These are phyloP conservation scores for Syzygium grande DNA, from an alignment of 345 rosid genomes.

Conservation along the genomic window DNA sequence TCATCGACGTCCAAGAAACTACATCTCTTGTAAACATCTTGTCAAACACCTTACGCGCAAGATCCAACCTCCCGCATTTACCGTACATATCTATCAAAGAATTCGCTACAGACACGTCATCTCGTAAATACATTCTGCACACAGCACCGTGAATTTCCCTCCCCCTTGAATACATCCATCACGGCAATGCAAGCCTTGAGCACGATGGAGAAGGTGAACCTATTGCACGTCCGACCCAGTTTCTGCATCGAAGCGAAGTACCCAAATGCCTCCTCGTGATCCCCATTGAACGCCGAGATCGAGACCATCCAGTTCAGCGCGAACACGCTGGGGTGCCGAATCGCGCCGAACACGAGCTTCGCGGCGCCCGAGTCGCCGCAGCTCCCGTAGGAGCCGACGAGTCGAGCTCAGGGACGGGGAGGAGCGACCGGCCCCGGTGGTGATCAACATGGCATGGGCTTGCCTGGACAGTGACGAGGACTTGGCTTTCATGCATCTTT, in stretches of 20 bases:
- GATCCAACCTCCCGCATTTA: slow-evolving; percentile 20
- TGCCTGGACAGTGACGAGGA: slow-evolving; percentile 23
- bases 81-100: slow-evolving; percentile 33
- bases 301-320: slow-evolving; percentile 45
- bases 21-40: slow-evolving; percentile 23
- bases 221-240: slow-evolving; percentile 15
- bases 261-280: slow-evolving; percentile 24
- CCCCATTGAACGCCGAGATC: slow-evolving; percentile 25
- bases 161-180: slow-evolving; percentile 31
- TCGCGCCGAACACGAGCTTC: slow-evolving; percentile 12
- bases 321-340: slow-evolving; percentile 19
- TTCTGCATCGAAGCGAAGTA: slow-evolving; percentile 25
- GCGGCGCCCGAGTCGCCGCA: slow-evolving; percentile 29
- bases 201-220: slow-evolving; percentile 32
- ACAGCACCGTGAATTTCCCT: slow-evolving; percentile 27
- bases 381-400: slow-evolving; percentile 33
- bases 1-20: slow-evolving; percentile 46
- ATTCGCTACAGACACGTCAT: slow-evolving; percentile 18
- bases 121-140: slow-evolving; percentile 12
- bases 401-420: slow-evolving; percentile 13
- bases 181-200: slow-evolving; percentile 43
- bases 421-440: slow-evolving; percentile 8
- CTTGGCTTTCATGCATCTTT: slow-evolving; percentile 29
- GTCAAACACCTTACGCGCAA: slow-evolving; percentile 30
- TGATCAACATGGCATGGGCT: slow-evolving; percentile 25